Percentiles rank a stretch among this genome's conserved stretches.
phyloP scores from a whole-genome alignment of 495 filamentous ascomycete genomes.

The Penicillium cosmopolitanum region DNA sequence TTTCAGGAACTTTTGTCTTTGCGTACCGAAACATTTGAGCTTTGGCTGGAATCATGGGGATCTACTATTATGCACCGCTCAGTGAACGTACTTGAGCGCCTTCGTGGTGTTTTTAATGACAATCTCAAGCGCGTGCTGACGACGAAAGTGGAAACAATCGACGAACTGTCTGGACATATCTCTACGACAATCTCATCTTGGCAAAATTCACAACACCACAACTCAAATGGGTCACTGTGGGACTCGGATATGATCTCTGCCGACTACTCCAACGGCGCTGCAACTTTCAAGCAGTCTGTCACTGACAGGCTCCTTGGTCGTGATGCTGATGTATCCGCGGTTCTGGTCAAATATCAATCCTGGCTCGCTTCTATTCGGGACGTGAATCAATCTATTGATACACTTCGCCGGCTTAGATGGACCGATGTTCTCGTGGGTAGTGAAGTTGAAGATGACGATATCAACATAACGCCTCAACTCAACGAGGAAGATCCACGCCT shows the following conservation, averaged over 20 bases:
- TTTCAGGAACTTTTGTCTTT: constrained; percentile 70
- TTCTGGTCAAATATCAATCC: constrained; percentile 61
- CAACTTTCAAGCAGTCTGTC: constrained; percentile 56
- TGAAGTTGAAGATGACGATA: constrained; percentile 72
- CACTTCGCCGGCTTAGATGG: constrained; percentile 71
- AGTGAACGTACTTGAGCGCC: constrained; percentile 63
- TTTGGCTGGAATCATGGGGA: constrained; percentile 66
- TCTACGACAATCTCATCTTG: constrained; percentile 54
- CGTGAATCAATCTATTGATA: constrained; percentile 62
- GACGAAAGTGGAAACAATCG: constrained; percentile 58
- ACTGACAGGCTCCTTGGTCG: constrained; percentile 63
- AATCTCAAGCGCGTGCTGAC: constrained; percentile 64
- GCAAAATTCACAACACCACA: constrained; percentile 54
- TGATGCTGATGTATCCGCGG: constrained; percentile 62
- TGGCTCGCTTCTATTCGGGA: constrained; percentile 71
- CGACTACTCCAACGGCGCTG: constrained; percentile 58
- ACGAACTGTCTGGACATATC: constrained; percentile 59
- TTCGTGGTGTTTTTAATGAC: constrained; percentile 70
- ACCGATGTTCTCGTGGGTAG: constrained; percentile 75
- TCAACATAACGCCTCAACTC: constrained; percentile 61
- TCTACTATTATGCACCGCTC: constrained; percentile 50
- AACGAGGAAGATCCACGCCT: constrained; percentile 72
- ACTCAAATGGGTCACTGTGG: constrained; percentile 60
- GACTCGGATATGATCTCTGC: constrained; percentile 55
- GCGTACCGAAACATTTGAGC: constrained; percentile 67